A percentile compares a stretch with the other conserved stretches of the same genome.
Evolutionary conservation across 2,329 filamentous ascomycete species (phyloP).

Genomic region (Penicillium expansum): DNA sequence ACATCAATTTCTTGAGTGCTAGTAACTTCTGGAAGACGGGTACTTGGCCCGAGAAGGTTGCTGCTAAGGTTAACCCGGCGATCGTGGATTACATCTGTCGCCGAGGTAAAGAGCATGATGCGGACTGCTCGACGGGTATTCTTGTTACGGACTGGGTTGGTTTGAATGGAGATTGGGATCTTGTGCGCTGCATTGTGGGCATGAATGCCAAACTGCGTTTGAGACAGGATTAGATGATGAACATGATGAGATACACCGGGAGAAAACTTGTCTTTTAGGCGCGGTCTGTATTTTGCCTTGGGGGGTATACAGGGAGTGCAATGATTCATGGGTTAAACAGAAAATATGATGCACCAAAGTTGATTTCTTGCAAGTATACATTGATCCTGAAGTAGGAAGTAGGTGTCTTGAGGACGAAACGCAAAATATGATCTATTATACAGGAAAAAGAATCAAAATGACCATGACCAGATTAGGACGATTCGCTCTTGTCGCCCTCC

Average conservation of each 20-base stretch:
- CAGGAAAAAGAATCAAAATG: slow-evolving; percentile 25
- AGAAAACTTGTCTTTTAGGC: background rate
- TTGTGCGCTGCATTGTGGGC: slow-evolving; percentile 80
- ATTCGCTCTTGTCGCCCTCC: slow-evolving; percentile 35
- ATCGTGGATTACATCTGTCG: slow-evolving; percentile 59
- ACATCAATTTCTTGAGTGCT: slow-evolving; percentile 84
- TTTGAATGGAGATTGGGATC: slow-evolving; percentile 80
- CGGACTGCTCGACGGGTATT: slow-evolving; percentile 77
- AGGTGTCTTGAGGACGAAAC: slow-evolving; percentile 19
- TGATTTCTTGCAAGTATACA: slow-evolving; percentile 24
- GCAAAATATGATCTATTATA: slow-evolving; percentile 38
- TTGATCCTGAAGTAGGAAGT: slow-evolving; percentile 18
- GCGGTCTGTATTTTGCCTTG: background rate
- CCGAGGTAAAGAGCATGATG: slow-evolving; percentile 53
- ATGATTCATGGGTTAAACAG: background rate
- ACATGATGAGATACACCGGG: background rate
- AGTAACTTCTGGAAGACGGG: slow-evolving; percentile 91
- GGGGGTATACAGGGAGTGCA: background rate
- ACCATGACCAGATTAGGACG: slow-evolving; percentile 22
- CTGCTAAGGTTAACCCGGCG: slow-evolving; percentile 79
- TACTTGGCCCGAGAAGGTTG: slow-evolving; percentile 93
- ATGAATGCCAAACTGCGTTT: slow-evolving; percentile 71
- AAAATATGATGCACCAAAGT: slow-evolving; percentile 5
- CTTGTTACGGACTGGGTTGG: slow-evolving; percentile 95
- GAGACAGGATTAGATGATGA: slow-evolving; percentile 23